Evolutionary conservation across 2,329 filamentous ascomycete genomes (phyloP).

Genomic region (Verticillium albo-atrum): DNA sequence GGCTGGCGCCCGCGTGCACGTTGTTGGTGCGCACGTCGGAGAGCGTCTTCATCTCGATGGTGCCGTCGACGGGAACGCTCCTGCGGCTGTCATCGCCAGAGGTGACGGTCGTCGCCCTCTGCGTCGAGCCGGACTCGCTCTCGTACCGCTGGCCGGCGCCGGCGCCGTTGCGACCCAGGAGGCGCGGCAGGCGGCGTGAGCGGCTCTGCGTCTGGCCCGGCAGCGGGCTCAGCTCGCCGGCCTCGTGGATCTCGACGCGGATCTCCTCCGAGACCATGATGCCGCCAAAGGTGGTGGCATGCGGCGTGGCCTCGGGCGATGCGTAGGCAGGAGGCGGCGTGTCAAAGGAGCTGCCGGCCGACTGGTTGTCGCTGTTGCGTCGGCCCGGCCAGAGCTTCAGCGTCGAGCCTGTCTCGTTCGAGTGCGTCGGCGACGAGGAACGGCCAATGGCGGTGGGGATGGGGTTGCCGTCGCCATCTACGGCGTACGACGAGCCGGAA

Average conservation of each 20-base stretch:
- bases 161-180: neutral
- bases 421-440: constrained; percentile 17
- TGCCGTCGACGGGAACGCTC: constrained; percentile 2
- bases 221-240: constrained; percentile 1
- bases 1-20: constrained; percentile 15
- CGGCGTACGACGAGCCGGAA: constrained; percentile 11
- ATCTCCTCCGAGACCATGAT: constrained; percentile 62
- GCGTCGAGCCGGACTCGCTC: neutral
- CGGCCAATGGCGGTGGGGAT: constrained; percentile 18
- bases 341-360: constrained; percentile 7
- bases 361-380: constrained; percentile 10
- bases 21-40: constrained; percentile 10
- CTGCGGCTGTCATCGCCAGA: constrained; percentile 3
- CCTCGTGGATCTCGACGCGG: constrained; percentile 42
- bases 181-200: neutral
- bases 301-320: constrained; percentile 9
- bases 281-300: constrained; percentile 36
- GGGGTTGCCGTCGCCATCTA: constrained; percentile 23
- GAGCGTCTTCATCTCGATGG: constrained; percentile 21
- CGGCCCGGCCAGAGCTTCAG: constrained; percentile 24
- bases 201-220: neutral
- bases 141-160: constrained; percentile 9
- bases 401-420: constrained; percentile 24
- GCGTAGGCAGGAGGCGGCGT: constrained; percentile 8
- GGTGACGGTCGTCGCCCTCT: constrained; percentile 9